A percentile compares a stretch with the other conserved stretches of the same genome.
These are phyloP conservation scores for Phytophthora pini DNA, from an alignment of 352 stramenopile species.

Conservation along the genomic window DNA sequence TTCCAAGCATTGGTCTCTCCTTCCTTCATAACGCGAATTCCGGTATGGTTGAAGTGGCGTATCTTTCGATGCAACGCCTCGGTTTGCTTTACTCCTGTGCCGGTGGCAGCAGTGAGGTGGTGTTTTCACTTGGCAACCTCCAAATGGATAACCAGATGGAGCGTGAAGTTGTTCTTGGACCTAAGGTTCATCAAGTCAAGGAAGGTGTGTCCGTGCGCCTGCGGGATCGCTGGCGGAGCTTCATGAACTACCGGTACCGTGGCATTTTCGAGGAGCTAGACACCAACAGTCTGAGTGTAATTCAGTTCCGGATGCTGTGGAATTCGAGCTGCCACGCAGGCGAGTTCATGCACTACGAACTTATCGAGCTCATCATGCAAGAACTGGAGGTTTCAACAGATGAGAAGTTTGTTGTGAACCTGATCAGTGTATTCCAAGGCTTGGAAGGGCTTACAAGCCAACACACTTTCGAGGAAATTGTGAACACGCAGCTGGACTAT, in stretches of 20 bases:
- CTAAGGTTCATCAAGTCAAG: constrained; percentile 85
- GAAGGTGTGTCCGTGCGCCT: constrained; percentile 87
- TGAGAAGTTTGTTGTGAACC: constrained; percentile 91
- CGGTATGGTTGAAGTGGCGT: constrained; percentile 88
- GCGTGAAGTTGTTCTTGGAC: constrained; percentile 79
- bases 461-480: constrained; percentile 83
- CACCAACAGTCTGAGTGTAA: constrained; percentile 67
- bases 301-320: constrained; percentile 90
- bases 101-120: constrained; percentile 81
- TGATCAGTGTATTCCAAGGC: constrained; percentile 91
- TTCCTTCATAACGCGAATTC: constrained; percentile 89
- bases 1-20: constrained; percentile 83
- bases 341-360: constrained; percentile 85
- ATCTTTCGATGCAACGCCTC: constrained; percentile 82
- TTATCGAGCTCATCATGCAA: constrained; percentile 88
- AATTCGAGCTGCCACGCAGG: constrained; percentile 80
- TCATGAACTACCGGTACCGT: constrained; percentile 86
- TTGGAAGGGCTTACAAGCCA: constrained; percentile 76
- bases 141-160: constrained; percentile 94
- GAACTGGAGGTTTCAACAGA: constrained; percentile 90
- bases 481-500: constrained; percentile 82
- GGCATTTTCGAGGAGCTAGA: constrained; percentile 84
- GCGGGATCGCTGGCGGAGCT: constrained; percentile 84
- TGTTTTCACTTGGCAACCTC: constrained; percentile 84
- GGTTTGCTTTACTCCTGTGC: constrained; percentile 80